Conservation (phyloP, 2,329 filamentous ascomycete genomes). For the Paecilomyces niveus region DNA sequence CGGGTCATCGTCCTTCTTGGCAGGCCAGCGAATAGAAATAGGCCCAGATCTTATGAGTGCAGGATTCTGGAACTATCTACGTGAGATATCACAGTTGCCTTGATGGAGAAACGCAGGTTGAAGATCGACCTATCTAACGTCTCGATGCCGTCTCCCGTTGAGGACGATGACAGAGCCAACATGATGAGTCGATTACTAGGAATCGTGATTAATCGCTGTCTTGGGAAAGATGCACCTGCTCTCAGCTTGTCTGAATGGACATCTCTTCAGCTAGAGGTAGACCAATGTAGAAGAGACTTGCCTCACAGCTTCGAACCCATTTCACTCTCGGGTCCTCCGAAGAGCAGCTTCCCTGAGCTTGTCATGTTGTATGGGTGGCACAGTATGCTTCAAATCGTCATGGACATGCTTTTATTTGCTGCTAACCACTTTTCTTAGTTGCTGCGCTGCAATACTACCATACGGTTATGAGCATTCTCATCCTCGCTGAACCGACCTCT, state of each 20-base stretch:
- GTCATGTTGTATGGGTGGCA: slow-evolving; percentile 40
- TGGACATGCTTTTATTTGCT: not conserved
- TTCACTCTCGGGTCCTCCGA: slow-evolving; percentile 4
- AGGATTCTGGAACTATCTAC: slow-evolving; percentile 47
- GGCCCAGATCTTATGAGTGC: slow-evolving; percentile 28
- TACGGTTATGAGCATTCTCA: slow-evolving; percentile 28
- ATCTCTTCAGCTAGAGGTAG: slow-evolving; percentile 13
- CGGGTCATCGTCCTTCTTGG: slow-evolving; percentile 42
- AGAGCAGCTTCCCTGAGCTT: slow-evolving; percentile 27
- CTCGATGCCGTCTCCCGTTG: slow-evolving; percentile 8
- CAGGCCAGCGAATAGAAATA: slow-evolving; percentile 15
- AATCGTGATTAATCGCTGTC: slow-evolving; percentile 36
- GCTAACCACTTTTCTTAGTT: slow-evolving; percentile 20
- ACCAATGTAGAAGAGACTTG: slow-evolving; percentile 23
- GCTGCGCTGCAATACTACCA: slow-evolving; percentile 40
- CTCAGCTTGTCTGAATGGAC: slow-evolving; percentile 6
- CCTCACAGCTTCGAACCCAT: slow-evolving; percentile 26
- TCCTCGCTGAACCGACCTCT: slow-evolving; percentile 8
- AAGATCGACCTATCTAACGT: slow-evolving; percentile 33
- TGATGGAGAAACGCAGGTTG: slow-evolving; percentile 36
- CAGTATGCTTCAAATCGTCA: slow-evolving; percentile 23
- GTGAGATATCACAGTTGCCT: slow-evolving; percentile 49
- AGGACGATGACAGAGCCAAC: slow-evolving; percentile 33
- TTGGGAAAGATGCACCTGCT: slow-evolving; percentile 11
- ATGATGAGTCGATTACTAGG: slow-evolving; percentile 38